Conservation (phyloP, 2,329 filamentous ascomycete species). For the Mollisia scopiformis region DNA sequence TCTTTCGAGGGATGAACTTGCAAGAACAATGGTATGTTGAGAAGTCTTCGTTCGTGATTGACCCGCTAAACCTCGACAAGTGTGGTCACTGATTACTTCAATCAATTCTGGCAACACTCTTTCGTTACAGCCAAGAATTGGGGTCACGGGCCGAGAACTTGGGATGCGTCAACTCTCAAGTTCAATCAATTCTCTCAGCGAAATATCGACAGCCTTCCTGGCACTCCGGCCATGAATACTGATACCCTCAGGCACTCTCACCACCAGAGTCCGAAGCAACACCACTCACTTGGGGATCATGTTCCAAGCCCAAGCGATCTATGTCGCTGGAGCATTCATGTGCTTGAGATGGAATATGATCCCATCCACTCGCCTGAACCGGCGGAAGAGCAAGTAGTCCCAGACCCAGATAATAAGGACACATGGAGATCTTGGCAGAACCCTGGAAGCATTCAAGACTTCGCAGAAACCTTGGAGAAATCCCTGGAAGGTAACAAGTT, state of each 20-base stretch:
- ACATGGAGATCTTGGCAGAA: not conserved
- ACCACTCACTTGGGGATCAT: not conserved
- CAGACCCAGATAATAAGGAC: slow-evolving; percentile 1
- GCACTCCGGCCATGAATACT: not conserved
- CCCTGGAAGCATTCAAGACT: not conserved
- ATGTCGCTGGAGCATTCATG: slow-evolving; percentile 18
- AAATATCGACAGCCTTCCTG: not conserved
- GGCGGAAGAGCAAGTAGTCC: not conserved
- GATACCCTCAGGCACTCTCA: not conserved
- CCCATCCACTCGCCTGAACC: not conserved
- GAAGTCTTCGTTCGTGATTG: not conserved
- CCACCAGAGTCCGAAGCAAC: not conserved
- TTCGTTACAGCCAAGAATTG: slow-evolving; percentile 13
- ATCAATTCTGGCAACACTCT: slow-evolving; percentile 14
- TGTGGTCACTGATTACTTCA: slow-evolving; percentile 2
- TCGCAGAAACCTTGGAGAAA: not conserved
- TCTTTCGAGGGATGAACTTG: slow-evolving; percentile 11
- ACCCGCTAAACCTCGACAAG: not conserved
- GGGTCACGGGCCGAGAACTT: slow-evolving; percentile 3
- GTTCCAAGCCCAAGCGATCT: not conserved
- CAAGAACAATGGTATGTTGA: slow-evolving; percentile 8
- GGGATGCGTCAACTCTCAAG: slow-evolving; percentile 3
- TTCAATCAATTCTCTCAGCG: slow-evolving; percentile 6
- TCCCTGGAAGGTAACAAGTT: slow-evolving; percentile 16
- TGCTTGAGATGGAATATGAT: not conserved